Evolutionary conservation across 495 filamentous ascomycete genomes (phyloP).

Genomic region (Letharia lupina): DNA sequence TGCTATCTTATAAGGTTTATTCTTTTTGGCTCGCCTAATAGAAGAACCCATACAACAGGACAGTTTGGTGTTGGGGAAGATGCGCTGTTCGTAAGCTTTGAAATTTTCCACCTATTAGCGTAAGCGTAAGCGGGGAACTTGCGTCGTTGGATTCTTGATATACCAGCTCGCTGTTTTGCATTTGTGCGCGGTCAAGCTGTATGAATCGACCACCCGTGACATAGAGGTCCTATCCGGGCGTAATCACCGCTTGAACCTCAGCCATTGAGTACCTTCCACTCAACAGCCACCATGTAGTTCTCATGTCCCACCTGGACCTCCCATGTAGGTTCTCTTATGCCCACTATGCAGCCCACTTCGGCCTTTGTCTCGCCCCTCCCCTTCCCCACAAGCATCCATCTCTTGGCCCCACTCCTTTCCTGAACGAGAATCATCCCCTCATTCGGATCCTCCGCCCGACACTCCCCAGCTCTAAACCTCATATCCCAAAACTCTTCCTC

Average conservation of each 20-base stretch:
- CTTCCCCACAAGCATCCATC: conserved; percentile 10
- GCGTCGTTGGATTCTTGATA: background rate
- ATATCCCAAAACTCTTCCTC: conserved; percentile 5
- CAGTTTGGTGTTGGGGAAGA: too few species aligned
- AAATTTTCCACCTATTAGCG: background rate
- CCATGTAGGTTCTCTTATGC: conserved; percentile 12
- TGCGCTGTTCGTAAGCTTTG: too few species aligned
- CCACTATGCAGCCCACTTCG: conserved; percentile 5
- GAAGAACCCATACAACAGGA: too few species aligned
- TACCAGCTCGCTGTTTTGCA: background rate
- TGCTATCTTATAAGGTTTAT: too few species aligned
- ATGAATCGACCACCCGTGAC: background rate
- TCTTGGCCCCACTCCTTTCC: conserved; percentile 11
- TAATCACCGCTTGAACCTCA: background rate
- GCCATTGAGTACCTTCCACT: conserved; percentile 13
- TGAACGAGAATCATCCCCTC: conserved; percentile 20
- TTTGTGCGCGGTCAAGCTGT: background rate
- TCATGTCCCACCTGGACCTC: background rate
- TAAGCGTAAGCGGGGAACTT: background rate
- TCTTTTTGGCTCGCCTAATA: too few species aligned
- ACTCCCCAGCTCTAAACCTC: background rate
- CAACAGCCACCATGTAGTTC: conserved; percentile 10
- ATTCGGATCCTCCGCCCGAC: background rate
- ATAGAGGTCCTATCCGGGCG: background rate
- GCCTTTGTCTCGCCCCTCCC: conserved; percentile 13